Evolutionary conservation across 176 grass and related monocot genomes (phyloP).

Genomic region (Oryza meridionalis): DNA sequence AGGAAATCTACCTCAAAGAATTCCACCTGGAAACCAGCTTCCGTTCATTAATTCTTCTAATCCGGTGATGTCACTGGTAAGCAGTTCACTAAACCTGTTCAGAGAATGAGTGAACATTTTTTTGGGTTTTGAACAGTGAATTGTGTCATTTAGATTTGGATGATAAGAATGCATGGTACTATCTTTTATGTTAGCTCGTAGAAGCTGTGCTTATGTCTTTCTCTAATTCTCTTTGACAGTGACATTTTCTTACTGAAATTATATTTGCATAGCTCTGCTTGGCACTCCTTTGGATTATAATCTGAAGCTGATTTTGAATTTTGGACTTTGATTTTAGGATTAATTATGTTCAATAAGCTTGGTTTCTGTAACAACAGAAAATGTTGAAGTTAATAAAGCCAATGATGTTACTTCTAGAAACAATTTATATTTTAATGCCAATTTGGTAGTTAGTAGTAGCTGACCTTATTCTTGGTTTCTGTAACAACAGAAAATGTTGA

Average conservation of each 20-base stretch:
- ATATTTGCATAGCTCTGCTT: background rate
- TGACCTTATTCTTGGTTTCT: conserved; percentile 4
- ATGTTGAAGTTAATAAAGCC: background rate
- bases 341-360: conserved; percentile 17
- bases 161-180: background rate
- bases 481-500: background rate
- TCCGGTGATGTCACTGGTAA: conserved; percentile 95
- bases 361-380: conserved; percentile 3
- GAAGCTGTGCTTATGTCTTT: background rate
- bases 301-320: background rate
- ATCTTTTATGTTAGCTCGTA: background rate
- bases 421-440: background rate
- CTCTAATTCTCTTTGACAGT: background rate
- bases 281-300: background rate
- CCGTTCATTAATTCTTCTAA: conserved; percentile 94
- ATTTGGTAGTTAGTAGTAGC: background rate
- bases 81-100: conserved; percentile 24
- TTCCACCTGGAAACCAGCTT: conserved; percentile 57
- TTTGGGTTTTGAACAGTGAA: background rate
- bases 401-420: background rate
- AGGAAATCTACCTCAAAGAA: conserved; percentile 47
- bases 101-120: background rate
- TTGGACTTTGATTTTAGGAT: background rate
- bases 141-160: background rate
- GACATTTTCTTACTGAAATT: conserved; percentile 18